Conservation (phyloP, 345 rosid genomes). For the Ailanthus altissimus region DNA sequence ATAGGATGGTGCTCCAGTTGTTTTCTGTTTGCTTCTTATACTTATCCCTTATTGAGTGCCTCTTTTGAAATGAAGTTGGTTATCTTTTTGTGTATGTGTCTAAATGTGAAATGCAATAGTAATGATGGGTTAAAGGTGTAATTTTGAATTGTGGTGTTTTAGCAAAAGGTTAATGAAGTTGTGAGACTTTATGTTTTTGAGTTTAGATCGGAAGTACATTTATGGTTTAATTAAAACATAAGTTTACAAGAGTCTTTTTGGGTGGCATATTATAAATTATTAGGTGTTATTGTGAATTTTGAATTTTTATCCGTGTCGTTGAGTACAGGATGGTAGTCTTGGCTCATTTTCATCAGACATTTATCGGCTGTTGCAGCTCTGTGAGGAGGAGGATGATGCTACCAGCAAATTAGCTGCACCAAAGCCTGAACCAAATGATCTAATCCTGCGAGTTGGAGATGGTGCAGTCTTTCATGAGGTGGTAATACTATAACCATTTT, state of each 20-base stretch:
- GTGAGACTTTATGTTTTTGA: no score
- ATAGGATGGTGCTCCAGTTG: not conserved
- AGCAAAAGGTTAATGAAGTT: no score
- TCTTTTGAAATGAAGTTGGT: not conserved
- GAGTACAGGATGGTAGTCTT: slow-evolving; percentile 71
- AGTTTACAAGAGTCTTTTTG: not conserved
- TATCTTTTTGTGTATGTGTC: no score
- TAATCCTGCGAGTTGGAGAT: slow-evolving; percentile 52
- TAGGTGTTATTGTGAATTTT: not conserved
- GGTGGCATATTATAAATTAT: not conserved
- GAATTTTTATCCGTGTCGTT: slow-evolving; percentile 18
- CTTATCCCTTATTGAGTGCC: not conserved
- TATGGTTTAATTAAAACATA: not conserved
- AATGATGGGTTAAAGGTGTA: no score
- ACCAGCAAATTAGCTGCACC: slow-evolving; percentile 80
- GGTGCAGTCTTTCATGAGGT: slow-evolving; percentile 62
- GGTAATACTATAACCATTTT: slow-evolving; percentile 15
- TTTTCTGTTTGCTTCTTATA: not conserved
- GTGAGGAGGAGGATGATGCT: slow-evolving; percentile 99
- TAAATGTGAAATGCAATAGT: no score
- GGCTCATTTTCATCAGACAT: slow-evolving; percentile 90
- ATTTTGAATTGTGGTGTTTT: no score
- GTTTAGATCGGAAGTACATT: no score
- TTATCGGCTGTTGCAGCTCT: slow-evolving; percentile 81
- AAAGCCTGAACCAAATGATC: slow-evolving; percentile 86